Evolutionary conservation across 2,329 filamentous ascomycete species (phyloP).

Genomic region (Davidsoniella virescens): DNA sequence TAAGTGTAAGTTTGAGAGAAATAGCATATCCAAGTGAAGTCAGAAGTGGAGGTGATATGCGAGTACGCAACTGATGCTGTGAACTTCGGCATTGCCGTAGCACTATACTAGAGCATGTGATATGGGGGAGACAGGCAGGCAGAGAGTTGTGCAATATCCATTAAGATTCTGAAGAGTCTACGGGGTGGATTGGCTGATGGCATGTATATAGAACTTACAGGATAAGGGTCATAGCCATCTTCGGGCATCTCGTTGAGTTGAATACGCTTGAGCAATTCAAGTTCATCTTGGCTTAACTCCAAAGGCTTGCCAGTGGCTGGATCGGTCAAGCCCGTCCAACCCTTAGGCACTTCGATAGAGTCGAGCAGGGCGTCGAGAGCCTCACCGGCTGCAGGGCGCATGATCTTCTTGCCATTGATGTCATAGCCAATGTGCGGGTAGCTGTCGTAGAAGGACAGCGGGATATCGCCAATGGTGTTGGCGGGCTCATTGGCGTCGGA

Average conservation of each 20-base stretch:
- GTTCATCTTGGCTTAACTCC: slow-evolving; percentile 70
- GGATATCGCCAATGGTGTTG: slow-evolving; percentile 94
- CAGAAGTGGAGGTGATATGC: too few species aligned
- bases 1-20: too few species aligned
- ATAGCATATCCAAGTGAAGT: too few species aligned
- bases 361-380: slow-evolving; percentile 86
- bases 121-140: background rate
- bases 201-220: slow-evolving; percentile 31
- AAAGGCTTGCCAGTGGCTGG: slow-evolving; percentile 85
- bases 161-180: too few species aligned
- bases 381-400: slow-evolving; percentile 86
- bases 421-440: slow-evolving; percentile 98
- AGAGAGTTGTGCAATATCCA: too few species aligned
- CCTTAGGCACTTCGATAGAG: slow-evolving; percentile 91
- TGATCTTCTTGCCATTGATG: slow-evolving; percentile 96
- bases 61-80: too few species aligned
- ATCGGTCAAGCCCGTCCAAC: slow-evolving; percentile 92
- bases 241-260: slow-evolving; percentile 78
- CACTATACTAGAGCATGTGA: background rate
- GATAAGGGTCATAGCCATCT: slow-evolving; percentile 85
- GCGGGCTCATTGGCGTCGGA: slow-evolving; percentile 60
- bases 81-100: too few species aligned
- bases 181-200: too few species aligned
- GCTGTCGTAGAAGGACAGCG: slow-evolving; percentile 85
- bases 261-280: slow-evolving; percentile 75